phyloP scores from a whole-genome alignment of 2,329 filamentous ascomycete species.

The Botrytis cinerea region DNA sequence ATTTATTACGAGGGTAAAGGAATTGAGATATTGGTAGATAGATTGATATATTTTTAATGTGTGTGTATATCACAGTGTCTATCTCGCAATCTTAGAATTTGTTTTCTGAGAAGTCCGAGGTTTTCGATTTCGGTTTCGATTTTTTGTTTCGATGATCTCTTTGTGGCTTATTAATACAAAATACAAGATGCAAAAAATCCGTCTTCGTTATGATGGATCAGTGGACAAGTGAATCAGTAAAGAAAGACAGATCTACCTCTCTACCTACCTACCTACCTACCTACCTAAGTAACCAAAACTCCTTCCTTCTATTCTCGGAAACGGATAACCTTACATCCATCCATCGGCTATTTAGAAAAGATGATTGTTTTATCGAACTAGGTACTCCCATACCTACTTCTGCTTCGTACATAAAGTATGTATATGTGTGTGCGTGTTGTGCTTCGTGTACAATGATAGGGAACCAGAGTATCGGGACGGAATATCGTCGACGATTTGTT shows the following conservation, averaged over 20 bases:
- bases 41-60: not conserved
- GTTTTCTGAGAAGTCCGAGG: not conserved
- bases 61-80: not conserved
- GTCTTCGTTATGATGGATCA: not conserved
- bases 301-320: not conserved
- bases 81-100: fast-evolving
- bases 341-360: not conserved
- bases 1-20: not conserved
- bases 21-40: not conserved
- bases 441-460: not conserved
- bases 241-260: too few relatives aligned
- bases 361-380: not conserved
- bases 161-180: not conserved
- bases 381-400: not conserved
- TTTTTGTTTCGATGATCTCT: too few relatives aligned
- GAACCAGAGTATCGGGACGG: not conserved
- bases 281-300: not conserved
- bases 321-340: not conserved
- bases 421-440: not conserved
- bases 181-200: not conserved
- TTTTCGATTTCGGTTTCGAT: not conserved
- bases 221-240: not conserved
- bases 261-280: not conserved
- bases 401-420: not conserved
- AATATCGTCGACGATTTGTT: not conserved